A percentile compares a stretch with the other conserved stretches of the same genome.
phyloP scores from a whole-genome alignment of 1,139 yeast genomes.

The Hyphopichia pseudoburtonii region DNA sequence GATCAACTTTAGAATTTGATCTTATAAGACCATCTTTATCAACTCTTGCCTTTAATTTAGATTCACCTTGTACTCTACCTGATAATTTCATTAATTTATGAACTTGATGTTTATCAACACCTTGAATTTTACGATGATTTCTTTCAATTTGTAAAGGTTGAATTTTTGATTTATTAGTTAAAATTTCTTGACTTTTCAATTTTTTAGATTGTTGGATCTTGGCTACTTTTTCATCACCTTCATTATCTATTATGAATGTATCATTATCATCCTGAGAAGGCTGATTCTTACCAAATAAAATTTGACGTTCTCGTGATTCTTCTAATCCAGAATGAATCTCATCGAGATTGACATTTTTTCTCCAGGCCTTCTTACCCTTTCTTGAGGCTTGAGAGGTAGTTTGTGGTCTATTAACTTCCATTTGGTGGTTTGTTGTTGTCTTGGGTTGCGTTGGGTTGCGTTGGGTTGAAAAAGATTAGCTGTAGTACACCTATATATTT shows the following conservation, averaged over 20 bases:
- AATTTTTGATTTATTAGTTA: slow-evolving; percentile 75
- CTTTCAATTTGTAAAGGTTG: slow-evolving; percentile 54
- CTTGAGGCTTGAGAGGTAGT: slow-evolving; percentile 62
- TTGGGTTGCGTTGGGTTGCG: background rate
- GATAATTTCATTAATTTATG: slow-evolving; percentile 73
- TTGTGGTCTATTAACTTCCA: slow-evolving; percentile 17
- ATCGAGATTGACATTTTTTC: slow-evolving; percentile 85
- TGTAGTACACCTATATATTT: no score
- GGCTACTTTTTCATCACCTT: slow-evolving; percentile 48
- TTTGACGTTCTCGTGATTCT: slow-evolving; percentile 63
- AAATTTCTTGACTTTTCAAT: slow-evolving; percentile 72
- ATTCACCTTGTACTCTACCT: slow-evolving; percentile 65
- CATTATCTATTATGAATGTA: slow-evolving; percentile 71
- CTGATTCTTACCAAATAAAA: slow-evolving; percentile 51
- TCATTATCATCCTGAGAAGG: slow-evolving; percentile 34
- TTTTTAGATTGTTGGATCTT: slow-evolving; percentile 34
- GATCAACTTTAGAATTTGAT: slow-evolving; percentile 50
- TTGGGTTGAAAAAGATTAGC: no score
- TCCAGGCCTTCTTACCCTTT: slow-evolving; percentile 94
- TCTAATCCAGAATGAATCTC: slow-evolving; percentile 76
- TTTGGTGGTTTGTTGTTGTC: no score
- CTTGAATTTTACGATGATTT: slow-evolving; percentile 51
- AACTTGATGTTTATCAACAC: slow-evolving; percentile 67
- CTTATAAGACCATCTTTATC: slow-evolving; percentile 64
- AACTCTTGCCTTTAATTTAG: slow-evolving; percentile 49